A percentile compares a stretch with the other conserved stretches of the same genome.
phyloP scores from a whole-genome alignment of 371 early-diverging fungal genomes.

The Nosema muscidifuracis region DNA sequence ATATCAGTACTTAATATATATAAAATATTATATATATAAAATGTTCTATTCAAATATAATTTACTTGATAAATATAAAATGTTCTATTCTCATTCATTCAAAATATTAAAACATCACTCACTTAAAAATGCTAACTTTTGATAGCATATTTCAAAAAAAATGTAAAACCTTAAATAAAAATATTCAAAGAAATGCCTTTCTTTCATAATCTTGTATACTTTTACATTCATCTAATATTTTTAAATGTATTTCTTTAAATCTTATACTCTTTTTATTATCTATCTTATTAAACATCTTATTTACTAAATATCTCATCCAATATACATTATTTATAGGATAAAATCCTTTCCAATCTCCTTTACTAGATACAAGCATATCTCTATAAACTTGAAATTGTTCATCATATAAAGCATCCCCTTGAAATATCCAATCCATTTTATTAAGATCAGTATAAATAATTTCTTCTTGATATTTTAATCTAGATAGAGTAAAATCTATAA shows the following conservation, averaged over 20 bases:
- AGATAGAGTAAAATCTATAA: conserved; percentile 54
- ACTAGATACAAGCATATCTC: conserved; percentile 66
- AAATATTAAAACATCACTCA: no score
- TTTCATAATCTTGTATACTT: background rate
- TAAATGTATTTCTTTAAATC: background rate
- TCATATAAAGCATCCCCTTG: conserved; percentile 67
- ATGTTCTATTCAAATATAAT: no score
- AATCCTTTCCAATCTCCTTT: conserved; percentile 64
- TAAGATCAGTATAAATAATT: conserved; percentile 52
- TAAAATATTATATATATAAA: no score
- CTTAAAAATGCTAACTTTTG: no score
- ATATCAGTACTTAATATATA: no score
- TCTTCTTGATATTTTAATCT: conserved; percentile 24
- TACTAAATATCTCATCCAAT: conserved; percentile 48
- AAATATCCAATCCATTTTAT: conserved; percentile 67
- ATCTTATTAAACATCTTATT: conserved; percentile 14
- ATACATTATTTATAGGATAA: conserved; percentile 65
- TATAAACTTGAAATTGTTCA: conserved; percentile 71
- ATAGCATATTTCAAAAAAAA: no score
- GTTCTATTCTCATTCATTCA: no score
- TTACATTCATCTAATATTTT: background rate
- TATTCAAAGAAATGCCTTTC: no score
- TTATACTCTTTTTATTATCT: background rate
- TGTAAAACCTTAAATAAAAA: no score
- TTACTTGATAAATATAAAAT: no score